Evolutionary conservation across 2,329 filamentous ascomycete species (phyloP).

Genomic region (Hypoxylon sp.): DNA sequence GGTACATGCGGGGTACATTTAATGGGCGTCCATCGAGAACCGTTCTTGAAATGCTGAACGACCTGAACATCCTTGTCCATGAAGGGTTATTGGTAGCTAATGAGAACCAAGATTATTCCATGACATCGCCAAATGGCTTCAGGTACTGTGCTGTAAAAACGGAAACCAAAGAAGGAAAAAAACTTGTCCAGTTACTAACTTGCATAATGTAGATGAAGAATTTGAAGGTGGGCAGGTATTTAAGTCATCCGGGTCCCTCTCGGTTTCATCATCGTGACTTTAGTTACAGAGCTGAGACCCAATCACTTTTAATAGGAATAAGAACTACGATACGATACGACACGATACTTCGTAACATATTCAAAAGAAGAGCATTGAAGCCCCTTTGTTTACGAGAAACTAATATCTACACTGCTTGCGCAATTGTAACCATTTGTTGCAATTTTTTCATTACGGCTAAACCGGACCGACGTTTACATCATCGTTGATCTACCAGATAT

Average conservation of each 20-base stretch:
- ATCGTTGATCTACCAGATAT: constrained; percentile 36
- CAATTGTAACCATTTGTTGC: constrained; percentile 30
- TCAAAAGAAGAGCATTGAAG: constrained; percentile 7
- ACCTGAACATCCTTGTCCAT: constrained; percentile 33
- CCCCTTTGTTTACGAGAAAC: constrained; percentile 31
- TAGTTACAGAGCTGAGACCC: constrained; percentile 36
- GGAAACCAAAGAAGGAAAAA: constrained; percentile 13
- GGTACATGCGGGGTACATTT: constrained; percentile 43
- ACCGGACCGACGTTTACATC: constrained; percentile 36
- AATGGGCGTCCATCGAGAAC: constrained; percentile 12
- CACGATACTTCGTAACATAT: constrained; percentile 1
- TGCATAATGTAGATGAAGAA: constrained; percentile 7
- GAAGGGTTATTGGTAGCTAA: constrained; percentile 39
- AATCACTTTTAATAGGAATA: constrained; percentile 12
- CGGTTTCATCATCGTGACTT: constrained; percentile 44
- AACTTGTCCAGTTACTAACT: constrained; percentile 27
- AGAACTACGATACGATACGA: constrained; percentile 11
- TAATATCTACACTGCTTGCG: constrained; percentile 24
- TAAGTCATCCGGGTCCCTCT: constrained; percentile 42
- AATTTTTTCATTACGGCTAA: constrained; percentile 35
- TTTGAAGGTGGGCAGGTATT: constrained; percentile 29
- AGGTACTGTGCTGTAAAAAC: constrained; percentile 35
- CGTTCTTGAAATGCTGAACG: constrained; percentile 14
- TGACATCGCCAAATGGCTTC: constrained; percentile 44
- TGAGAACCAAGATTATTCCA: constrained; percentile 45